Evolutionary conservation across 441 rosid genomes (phyloP), one percentile per base, ranked within the genome.

Genomic region (Pelargonium exstipulatum): DNA sequence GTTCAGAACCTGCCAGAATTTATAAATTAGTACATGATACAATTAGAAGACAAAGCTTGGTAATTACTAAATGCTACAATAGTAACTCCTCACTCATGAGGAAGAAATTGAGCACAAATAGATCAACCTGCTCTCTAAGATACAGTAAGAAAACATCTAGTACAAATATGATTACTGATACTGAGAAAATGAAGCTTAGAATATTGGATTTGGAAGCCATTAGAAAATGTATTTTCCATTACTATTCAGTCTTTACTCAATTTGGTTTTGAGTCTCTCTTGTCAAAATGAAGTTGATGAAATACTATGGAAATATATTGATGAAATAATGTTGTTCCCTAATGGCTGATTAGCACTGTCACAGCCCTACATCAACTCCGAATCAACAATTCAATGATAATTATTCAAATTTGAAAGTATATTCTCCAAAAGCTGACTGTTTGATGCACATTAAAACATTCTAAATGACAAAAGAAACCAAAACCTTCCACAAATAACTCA

Each of bases 1-100:
- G 73, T 88, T 90, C 64, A 92, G 69, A 65, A 90, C 96, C 98
- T 95, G 87, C 65, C 73, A 55, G 65, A 48, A 67, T 9, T 8
- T 13, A 2, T 29, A 3, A 64, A 60, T 42, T 12, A 49, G 1
- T 10, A 43, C 46, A 43, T 8, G 12, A 43, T 43, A 43, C 4
- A 64, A 53, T 42, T 14, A 49, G 2, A 26, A 8, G 9, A 42
- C 45, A 42, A 9, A 29, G 35, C 35, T 29, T 29, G 35, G 35
- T 29, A 29, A 29, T 3, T 32, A 32, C 37, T 32, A 32, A 32
- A 32, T 32, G 37, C 6, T 32, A 32, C 37, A 4, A 32, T 32
- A 43, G 0, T 43, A 43, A 43, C 46, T 8, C 46, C 0, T 43
- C 46, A 43, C 46, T 10, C 2, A 1, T 8, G 46, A 9, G 46